Conservation (phyloP, 306 rosid genomes). For the Oxytropis ochrocephala region DNA sequence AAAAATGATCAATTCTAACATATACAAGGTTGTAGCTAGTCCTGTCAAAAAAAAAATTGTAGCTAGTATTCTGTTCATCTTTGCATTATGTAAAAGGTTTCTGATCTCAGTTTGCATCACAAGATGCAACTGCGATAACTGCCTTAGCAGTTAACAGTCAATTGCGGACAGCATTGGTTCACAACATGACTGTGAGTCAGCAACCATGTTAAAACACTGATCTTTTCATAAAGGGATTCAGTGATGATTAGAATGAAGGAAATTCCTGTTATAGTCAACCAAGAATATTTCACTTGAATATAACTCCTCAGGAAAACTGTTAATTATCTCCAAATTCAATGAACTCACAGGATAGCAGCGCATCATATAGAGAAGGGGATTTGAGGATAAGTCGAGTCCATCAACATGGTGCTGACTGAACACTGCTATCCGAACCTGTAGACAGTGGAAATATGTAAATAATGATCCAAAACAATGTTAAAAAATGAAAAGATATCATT, state of each 20-base stretch:
- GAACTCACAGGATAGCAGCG: slow-evolving; percentile 94
- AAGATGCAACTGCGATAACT: neutral
- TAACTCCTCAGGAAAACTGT: neutral
- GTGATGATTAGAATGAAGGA: neutral
- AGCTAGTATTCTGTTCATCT: neutral
- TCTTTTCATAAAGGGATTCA: slow-evolving; percentile 2
- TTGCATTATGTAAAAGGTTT: slow-evolving; percentile 12
- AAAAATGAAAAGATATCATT: slow-evolving; percentile 17
- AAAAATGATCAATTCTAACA: neutral
- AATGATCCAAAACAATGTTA: slow-evolving; percentile 10
- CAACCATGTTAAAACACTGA: neutral
- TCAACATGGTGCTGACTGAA: slow-evolving; percentile 99
- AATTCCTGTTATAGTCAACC: neutral
- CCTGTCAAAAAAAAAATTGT: no score
- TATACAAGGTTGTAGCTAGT: neutral
- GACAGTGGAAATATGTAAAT: slow-evolving; percentile 5
- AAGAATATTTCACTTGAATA: neutral
- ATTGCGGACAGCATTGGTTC: neutral
- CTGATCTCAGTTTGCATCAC: neutral
- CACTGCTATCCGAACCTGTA: slow-evolving; percentile 96
- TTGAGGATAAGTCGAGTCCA: slow-evolving; percentile 90
- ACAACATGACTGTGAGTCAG: neutral
- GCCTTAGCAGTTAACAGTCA: neutral
- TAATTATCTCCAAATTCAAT: slow-evolving; percentile 5
- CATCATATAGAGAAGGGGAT: slow-evolving; percentile 97